Evolutionary conservation across 83 land plant genomes (phyloP).

Genomic region (Larix sibirica): DNA sequence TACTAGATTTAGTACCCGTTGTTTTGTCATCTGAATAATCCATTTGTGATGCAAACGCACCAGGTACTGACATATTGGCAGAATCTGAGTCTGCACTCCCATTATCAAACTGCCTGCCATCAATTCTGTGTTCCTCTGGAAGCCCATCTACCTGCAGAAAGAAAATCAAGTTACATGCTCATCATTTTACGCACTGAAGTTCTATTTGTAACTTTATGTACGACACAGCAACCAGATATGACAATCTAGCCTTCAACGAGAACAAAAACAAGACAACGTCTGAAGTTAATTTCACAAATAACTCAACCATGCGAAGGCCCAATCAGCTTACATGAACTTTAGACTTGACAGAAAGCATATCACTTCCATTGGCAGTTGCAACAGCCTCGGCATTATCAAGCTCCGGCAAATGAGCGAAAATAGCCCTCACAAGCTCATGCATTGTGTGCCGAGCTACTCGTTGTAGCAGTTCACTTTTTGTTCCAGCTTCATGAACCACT

Average conservation of each 20-base stretch:
- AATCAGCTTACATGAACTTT: conserved; percentile 28
- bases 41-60: conserved; percentile 24
- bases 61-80: conserved; percentile 27
- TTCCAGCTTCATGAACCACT: conserved; percentile 95
- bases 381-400: conserved; percentile 44
- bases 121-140: conserved; percentile 35
- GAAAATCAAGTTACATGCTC: conserved; percentile 1
- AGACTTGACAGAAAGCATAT: conserved; percentile 20
- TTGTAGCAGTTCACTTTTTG: conserved; percentile 90
- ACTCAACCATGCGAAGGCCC: neutral
- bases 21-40: conserved; percentile 33
- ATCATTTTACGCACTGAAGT: neutral
- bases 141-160: conserved; percentile 37
- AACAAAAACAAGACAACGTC: neutral
- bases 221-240: neutral
- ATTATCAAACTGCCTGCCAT: conserved; percentile 46
- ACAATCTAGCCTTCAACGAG: conserved; percentile 12
- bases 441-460: conserved; percentile 92
- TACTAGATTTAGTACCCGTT: conserved; percentile 20
- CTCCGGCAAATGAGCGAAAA: conserved; percentile 78
- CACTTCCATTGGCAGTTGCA: conserved; percentile 18
- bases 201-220: neutral
- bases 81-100: conserved; percentile 38
- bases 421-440: conserved; percentile 93
- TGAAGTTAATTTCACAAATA: neutral